Percentiles rank a stretch among this genome's conserved stretches.
Conservation (phyloP, 345 rosid genomes). For the Microcos paniculata region DNA sequence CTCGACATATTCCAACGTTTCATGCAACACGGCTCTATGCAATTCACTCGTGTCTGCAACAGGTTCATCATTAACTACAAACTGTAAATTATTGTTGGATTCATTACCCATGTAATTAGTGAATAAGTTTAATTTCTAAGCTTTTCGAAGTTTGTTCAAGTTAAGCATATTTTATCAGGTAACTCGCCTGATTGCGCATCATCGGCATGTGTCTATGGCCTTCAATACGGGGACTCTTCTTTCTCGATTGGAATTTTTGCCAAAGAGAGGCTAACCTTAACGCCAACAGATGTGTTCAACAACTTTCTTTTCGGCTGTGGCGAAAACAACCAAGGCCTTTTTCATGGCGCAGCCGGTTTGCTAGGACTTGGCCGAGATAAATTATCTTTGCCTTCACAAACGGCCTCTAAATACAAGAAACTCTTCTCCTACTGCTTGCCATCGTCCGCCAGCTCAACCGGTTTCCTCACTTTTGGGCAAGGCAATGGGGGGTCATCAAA, state of each 20-base stretch:
- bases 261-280: conserved; percentile 53
- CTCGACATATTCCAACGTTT: conserved; percentile 51
- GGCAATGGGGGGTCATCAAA: conserved; percentile 35
- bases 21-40: conserved; percentile 48
- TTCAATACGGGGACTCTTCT: conserved; percentile 74
- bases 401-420: conserved; percentile 50
- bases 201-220: conserved; percentile 64
- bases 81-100: too few relatives aligned
- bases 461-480: conserved; percentile 66
- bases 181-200: conserved; percentile 36
- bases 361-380: conserved; percentile 76
- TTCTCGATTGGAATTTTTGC: conserved; percentile 64
- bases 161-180: conserved; percentile 27
- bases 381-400: conserved; percentile 65
- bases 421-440: conserved; percentile 87
- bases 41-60: conserved; percentile 35
- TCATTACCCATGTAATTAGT: too few relatives aligned
- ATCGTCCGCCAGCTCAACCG: conserved; percentile 53
- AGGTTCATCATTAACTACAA: not conserved
- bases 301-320: conserved; percentile 72
- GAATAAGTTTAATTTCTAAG: too few relatives aligned
- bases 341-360: conserved; percentile 59
- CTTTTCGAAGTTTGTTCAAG: not conserved
- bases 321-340: conserved; percentile 67
- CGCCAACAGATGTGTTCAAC: conserved; percentile 39